phyloP scores from a whole-genome alignment of 1,139 yeast genomes.

The Candida glucosophila region DNA sequence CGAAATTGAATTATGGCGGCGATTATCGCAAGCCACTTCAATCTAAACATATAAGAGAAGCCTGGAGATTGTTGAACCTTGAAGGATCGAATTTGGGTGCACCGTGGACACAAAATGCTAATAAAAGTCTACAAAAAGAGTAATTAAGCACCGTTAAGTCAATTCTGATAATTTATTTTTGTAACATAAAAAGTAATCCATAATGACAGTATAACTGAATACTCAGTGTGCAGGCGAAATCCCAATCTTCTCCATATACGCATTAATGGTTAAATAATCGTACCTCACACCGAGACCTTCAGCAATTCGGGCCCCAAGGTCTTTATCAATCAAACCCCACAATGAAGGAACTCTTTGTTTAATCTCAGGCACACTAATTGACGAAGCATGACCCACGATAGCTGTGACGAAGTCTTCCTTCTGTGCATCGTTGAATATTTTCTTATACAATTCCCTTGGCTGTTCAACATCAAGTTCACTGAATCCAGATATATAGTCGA shows the following conservation, averaged over 20 bases:
- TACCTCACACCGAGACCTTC: slow-evolving; percentile 25
- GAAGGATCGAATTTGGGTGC: too few relatives aligned
- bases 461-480: slow-evolving; percentile 36
- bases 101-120: too few relatives aligned
- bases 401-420: slow-evolving; percentile 25
- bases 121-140: too few relatives aligned
- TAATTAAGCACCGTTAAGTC: too few relatives aligned
- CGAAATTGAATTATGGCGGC: slow-evolving; percentile 24
- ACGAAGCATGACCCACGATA: slow-evolving; percentile 29
- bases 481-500: slow-evolving; percentile 29
- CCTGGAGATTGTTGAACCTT: slow-evolving; percentile 66
- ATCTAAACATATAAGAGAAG: slow-evolving; percentile 84
- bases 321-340: slow-evolving; percentile 27
- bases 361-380: slow-evolving; percentile 15
- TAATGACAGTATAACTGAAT: too few relatives aligned
- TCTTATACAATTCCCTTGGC: slow-evolving; percentile 31
- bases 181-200: too few relatives aligned
- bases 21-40: slow-evolving; percentile 53
- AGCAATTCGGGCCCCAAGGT: slow-evolving; percentile 24
- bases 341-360: slow-evolving; percentile 30
- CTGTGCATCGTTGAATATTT: slow-evolving; percentile 22
- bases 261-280: slow-evolving; percentile 4
- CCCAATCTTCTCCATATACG: slow-evolving; percentile 4
- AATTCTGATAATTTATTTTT: too few relatives aligned
- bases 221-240: slow-evolving; percentile 2